phyloP scores from a whole-genome alignment of 805 yeast species.

The Starmerella apicola region DNA sequence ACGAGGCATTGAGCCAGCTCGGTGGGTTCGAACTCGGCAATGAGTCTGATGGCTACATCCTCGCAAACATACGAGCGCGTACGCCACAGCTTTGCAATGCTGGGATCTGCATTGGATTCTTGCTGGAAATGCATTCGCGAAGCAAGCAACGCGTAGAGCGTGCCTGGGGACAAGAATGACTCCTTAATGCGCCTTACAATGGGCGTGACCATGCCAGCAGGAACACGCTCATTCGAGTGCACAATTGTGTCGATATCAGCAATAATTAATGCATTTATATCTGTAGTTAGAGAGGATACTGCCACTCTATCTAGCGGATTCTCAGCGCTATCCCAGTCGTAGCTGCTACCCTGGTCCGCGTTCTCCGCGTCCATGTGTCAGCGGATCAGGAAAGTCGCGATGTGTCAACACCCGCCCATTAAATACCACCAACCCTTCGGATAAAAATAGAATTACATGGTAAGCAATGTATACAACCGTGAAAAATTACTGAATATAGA shows the following conservation, averaged over 20 bases:
- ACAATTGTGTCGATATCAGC: constrained; percentile 34
- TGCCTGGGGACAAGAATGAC: constrained; percentile 23
- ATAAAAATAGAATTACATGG: too few relatives aligned
- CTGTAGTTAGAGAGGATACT: constrained; percentile 26
- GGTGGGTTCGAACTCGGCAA: constrained; percentile 32
- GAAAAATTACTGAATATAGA: too few relatives aligned
- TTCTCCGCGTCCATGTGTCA: constrained; percentile 1
- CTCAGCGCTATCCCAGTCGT: constrained; percentile 11
- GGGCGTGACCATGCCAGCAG: constrained; percentile 37
- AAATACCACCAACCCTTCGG: too few relatives aligned
- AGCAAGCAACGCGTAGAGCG: constrained; percentile 32
- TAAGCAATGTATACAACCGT: too few relatives aligned
- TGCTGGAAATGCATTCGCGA: constrained; percentile 29
- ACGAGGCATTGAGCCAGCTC: constrained; percentile 38
- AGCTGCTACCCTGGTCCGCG: neutral
- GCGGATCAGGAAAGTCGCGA: too few relatives aligned
- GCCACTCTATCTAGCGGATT: constrained; percentile 27
- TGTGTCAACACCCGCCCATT: too few relatives aligned
- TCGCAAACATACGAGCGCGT: constrained; percentile 44
- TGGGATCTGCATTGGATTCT: constrained; percentile 26
- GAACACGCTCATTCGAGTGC: constrained; percentile 42
- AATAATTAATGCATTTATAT: constrained; percentile 34
- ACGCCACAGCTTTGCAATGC: constrained; percentile 26
- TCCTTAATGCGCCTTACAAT: constrained; percentile 29
- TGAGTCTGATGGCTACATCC: constrained; percentile 38